phyloP scores from a whole-genome alignment of 2,329 filamentous ascomycete genomes.

The Fusarium agapanthi region DNA sequence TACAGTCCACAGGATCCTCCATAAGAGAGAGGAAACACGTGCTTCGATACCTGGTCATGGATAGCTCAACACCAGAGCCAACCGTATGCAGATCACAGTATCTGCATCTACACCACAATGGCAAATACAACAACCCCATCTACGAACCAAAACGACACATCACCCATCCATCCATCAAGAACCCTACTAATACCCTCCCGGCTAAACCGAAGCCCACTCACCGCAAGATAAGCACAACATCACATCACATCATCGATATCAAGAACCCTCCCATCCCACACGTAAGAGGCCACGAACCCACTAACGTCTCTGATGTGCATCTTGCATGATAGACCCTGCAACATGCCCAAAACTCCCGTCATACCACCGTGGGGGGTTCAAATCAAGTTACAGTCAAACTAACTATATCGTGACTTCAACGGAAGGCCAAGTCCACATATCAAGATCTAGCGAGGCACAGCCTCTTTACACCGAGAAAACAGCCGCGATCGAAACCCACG shows the following conservation, averaged over 20 bases:
- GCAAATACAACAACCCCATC: slow-evolving; percentile 1
- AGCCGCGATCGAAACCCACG: slow-evolving; percentile 6
- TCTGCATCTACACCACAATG: slow-evolving; percentile 7
- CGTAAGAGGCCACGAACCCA: not conserved
- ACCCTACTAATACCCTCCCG: not conserved
- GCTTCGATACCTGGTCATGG: not conserved
- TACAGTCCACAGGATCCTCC: not conserved
- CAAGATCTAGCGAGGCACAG: slow-evolving; percentile 3
- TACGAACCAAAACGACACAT: not conserved
- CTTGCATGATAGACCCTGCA: not conserved
- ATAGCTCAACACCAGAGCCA: not conserved
- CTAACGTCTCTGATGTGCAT: not conserved
- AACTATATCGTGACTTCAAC: not conserved
- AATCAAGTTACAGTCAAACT: not conserved
- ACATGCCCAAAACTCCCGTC: not conserved
- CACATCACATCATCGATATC: slow-evolving; percentile 21
- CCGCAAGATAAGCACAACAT: slow-evolving; percentile 19
- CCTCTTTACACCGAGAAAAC: slow-evolving; percentile 26
- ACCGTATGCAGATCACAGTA: not conserved
- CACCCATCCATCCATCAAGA: not conserved
- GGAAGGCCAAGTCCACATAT: slow-evolving; percentile 27
- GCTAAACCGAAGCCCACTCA: slow-evolving; percentile 15
- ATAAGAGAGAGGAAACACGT: not conserved
- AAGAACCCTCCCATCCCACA: not conserved
- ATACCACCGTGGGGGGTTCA: slow-evolving; percentile 7